Conservation (phyloP, 2,329 filamentous ascomycete species). For the Fusarium nanum region DNA sequence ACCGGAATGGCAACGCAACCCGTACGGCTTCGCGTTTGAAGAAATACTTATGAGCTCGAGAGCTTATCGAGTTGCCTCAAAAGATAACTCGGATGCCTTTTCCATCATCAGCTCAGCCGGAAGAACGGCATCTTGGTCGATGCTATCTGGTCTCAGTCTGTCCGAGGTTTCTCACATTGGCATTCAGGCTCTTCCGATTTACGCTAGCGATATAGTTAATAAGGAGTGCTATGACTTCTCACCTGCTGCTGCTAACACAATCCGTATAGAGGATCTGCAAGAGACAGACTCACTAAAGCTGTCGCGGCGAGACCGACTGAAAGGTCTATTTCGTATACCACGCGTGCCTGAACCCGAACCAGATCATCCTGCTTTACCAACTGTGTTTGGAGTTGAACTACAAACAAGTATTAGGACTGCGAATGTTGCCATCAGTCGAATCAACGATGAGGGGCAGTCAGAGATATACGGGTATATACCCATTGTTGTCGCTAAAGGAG, state of each 20-base stretch:
- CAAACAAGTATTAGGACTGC: neutral
- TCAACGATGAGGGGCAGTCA: neutral
- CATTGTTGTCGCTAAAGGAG: neutral
- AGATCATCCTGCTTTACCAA: neutral
- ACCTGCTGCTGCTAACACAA: neutral
- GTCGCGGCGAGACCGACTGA: neutral
- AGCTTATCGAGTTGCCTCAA: slow-evolving; percentile 4
- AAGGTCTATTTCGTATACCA: neutral
- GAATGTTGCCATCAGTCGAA: neutral
- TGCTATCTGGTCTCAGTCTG: slow-evolving; percentile 20
- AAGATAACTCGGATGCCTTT: slow-evolving; percentile 8
- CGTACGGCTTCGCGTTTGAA: slow-evolving; percentile 7
- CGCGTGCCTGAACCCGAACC: neutral
- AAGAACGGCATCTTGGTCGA: slow-evolving; percentile 22
- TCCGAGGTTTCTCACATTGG: slow-evolving; percentile 19
- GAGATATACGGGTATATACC: neutral
- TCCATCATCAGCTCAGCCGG: slow-evolving; percentile 17
- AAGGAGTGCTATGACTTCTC: slow-evolving; percentile 6
- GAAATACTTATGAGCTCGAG: slow-evolving; percentile 17
- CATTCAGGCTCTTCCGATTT: slow-evolving; percentile 18
- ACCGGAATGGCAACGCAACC: slow-evolving; percentile 5
- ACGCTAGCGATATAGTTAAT: slow-evolving; percentile 12
- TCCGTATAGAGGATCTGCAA: neutral
- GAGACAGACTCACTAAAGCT: neutral
- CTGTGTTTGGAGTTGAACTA: slow-evolving; percentile 5